These are phyloP conservation scores for Hebeloma cylindrosporum DNA, from an alignment of 768 basidiomycete species.

Conservation along the genomic window DNA sequence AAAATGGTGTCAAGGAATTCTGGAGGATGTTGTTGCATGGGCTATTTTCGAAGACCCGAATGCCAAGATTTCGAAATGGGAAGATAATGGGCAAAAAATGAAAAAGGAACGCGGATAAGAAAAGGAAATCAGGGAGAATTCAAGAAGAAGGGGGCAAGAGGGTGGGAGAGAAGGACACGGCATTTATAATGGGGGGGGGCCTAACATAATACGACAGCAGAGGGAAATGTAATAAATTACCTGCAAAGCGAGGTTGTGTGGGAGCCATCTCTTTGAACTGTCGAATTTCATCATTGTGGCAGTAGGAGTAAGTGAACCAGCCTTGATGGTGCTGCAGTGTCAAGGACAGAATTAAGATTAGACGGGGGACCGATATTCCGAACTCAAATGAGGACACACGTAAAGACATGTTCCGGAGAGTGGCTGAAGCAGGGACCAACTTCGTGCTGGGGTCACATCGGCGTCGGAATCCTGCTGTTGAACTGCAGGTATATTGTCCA, in stretches of 20 bases:
- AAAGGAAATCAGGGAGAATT: slow-evolving; percentile 25
- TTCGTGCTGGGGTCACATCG: slow-evolving; percentile 67
- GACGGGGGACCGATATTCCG: slow-evolving; percentile 25
- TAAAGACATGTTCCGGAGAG: slow-evolving; percentile 82
- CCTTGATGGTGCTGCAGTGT: slow-evolving; percentile 70
- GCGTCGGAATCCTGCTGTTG: slow-evolving; percentile 54
- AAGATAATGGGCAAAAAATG: slow-evolving; percentile 21
- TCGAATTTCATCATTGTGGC: slow-evolving; percentile 92
- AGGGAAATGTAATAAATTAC: slow-evolving; percentile 36
- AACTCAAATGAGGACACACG: slow-evolving; percentile 49
- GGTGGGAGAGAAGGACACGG: slow-evolving; percentile 24
- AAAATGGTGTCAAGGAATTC: slow-evolving; percentile 14
- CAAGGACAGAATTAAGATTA: slow-evolving; percentile 33
- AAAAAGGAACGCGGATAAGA: slow-evolving; percentile 22
- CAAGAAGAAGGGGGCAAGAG: slow-evolving; percentile 22
- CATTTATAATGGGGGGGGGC: slow-evolving; percentile 23
- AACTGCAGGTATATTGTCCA: slow-evolving; percentile 42
- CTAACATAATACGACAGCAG: slow-evolving; percentile 23
- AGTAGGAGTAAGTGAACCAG: slow-evolving; percentile 98
- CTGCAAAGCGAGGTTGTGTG: slow-evolving; percentile 62
- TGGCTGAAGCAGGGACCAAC: slow-evolving; percentile 82
- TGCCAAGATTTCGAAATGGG: slow-evolving; percentile 23
- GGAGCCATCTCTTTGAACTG: slow-evolving; percentile 88
- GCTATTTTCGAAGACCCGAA: slow-evolving; percentile 11
- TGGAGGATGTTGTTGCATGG: slow-evolving; percentile 15